phyloP scores from a whole-genome alignment of 495 filamentous ascomycete species.

The Tuber calosporum region DNA sequence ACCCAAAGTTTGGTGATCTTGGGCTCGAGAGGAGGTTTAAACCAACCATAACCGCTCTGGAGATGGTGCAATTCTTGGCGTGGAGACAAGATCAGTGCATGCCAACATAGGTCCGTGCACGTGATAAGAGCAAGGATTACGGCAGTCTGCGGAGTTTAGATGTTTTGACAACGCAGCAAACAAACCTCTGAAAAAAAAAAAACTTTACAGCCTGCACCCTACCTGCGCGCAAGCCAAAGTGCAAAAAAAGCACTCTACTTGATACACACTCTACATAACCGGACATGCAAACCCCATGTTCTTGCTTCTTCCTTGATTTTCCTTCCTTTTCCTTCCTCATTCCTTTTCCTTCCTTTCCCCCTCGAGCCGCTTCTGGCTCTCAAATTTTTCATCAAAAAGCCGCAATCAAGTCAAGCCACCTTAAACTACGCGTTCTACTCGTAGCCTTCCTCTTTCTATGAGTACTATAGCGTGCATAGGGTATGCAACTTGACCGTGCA shows the following conservation, averaged over 20 bases:
- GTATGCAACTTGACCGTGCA: not conserved
- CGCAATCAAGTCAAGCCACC: not conserved
- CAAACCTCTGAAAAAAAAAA: not conserved
- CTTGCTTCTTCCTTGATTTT: not conserved
- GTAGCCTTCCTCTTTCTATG: not conserved
- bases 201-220: not conserved
- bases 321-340: not conserved
- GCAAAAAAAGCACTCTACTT: not conserved
- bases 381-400: not conserved
- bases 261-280: not conserved
- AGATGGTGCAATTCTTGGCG: not conserved
- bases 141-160: not conserved
- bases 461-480: not conserved
- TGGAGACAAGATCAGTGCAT: not conserved
- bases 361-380: not conserved
- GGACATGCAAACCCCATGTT: not conserved
- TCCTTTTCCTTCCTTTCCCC: not conserved
- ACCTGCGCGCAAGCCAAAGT: not conserved
- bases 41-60: not conserved
- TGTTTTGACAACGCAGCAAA: conserved; percentile 5
- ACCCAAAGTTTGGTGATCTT: too few relatives aligned
- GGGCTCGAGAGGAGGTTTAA: too few relatives aligned
- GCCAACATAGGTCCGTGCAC: not conserved
- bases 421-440: not conserved
- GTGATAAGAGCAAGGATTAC: not conserved